Base-by-base conservation (phyloP, 2,329 filamentous ascomycete genomes). In the Aureobasidium musti region DNA sequence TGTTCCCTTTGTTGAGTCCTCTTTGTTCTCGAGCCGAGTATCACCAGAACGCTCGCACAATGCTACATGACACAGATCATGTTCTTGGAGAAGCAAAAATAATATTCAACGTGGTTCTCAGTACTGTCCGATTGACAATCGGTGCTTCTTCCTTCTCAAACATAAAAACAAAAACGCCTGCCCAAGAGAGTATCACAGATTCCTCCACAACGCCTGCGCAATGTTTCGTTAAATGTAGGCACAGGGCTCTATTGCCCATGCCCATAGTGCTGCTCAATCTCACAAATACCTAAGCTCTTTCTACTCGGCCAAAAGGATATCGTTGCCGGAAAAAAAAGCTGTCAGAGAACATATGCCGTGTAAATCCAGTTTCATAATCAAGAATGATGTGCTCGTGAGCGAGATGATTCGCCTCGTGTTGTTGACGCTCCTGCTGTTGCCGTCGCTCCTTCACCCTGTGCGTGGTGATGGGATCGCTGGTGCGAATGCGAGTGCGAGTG, bases 201-300 rank as follows among this genome's bases (percentile, higher is more conserved):
- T 39, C 45, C 47, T 63, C 59, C 59, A 50, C 59, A 64, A 64
- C 61, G 61, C 61, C 61, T 53, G 30, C 49, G 61, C 61, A 64
- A 64, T 64, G 61, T 43, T 54, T 64, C 61, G 61, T 64, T 45
- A 64, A 64, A 63, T 63, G 26, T 52, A 52, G 59, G 57, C 59
- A 47, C 37, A 10, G 17, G 21, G 19, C 59, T 63, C 33, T 63
- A 52, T 21, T 52, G 17, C 45, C 59, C 33, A 19, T 45, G 43
- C 45, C 47, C 14, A 37, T n/a, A 30, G 41, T 37, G 59, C 47
- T 49, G 41, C 61, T 43, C 61, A 53, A 53, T 54, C 26, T 64
- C 23, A 17, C 21, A 28, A 54, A 45, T 33, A 45, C 37, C 56
- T n/a, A 11, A 56, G 21, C 60, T 63, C 60, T 53, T 43, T 39